phyloP scores from a whole-genome alignment of 768 basidiomycete species.

The Lactarius trivialis region DNA sequence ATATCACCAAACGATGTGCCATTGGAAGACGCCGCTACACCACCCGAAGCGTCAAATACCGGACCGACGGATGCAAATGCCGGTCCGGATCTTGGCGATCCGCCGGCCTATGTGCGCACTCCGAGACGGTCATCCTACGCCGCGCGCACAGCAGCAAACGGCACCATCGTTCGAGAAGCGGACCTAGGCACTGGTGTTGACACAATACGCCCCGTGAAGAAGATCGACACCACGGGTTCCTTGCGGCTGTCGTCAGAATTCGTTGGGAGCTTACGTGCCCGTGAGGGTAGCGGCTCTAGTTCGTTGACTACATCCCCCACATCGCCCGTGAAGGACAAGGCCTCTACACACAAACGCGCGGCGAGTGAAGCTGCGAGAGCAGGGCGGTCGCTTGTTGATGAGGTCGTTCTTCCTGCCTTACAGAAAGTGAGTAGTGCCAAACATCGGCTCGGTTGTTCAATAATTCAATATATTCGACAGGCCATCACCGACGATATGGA shows the following conservation, averaged over 20 bases:
- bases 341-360: slow-evolving; percentile 40
- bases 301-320: slow-evolving; percentile 35
- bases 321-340: slow-evolving; percentile 39
- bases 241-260: slow-evolving; percentile 73
- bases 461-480: slow-evolving; percentile 32
- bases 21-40: slow-evolving; percentile 41
- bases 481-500: slow-evolving; percentile 79
- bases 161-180: slow-evolving; percentile 71
- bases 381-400: slow-evolving; percentile 66
- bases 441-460: slow-evolving; percentile 1
- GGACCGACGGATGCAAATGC: slow-evolving; percentile 26
- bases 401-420: slow-evolving; percentile 77
- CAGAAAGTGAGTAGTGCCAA: slow-evolving; percentile 43
- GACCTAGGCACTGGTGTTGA: slow-evolving; percentile 85
- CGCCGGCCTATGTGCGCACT: slow-evolving; percentile 66
- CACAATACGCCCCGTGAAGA: slow-evolving; percentile 91
- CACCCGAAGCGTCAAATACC: slow-evolving; percentile 35
- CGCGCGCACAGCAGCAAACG: slow-evolving; percentile 60
- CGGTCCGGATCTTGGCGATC: slow-evolving; percentile 45
- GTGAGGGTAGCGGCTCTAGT: slow-evolving; percentile 40
- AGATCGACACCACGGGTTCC: slow-evolving; percentile 75
- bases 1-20: slow-evolving; percentile 28
- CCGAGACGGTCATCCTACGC: slow-evolving; percentile 72
- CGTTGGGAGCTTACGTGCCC: slow-evolving; percentile 59
- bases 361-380: slow-evolving; percentile 57